These are phyloP conservation scores for Adansonia gregorii DNA, from an alignment of 441 rosid species.

Conservation along the genomic window DNA sequence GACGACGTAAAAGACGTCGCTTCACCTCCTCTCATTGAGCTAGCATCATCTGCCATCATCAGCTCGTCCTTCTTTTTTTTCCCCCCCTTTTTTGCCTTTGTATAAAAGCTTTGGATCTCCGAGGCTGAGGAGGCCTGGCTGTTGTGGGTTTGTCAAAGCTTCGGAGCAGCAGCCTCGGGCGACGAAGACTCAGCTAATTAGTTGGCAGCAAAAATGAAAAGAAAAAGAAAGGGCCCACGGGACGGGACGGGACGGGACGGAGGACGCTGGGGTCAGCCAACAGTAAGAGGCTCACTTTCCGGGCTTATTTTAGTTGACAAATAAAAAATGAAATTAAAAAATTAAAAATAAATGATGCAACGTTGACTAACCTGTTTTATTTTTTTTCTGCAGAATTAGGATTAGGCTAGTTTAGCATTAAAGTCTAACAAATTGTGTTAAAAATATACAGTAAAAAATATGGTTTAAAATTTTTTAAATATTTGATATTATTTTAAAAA, in stretches of 20 bases:
- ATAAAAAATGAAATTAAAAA: too few relatives aligned
- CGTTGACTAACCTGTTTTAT: too few relatives aligned
- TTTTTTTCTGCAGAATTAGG: too few relatives aligned
- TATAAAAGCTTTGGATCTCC: background rate
- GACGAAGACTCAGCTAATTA: background rate
- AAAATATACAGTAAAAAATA: too few relatives aligned
- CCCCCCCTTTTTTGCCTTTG: background rate
- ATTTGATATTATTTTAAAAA: too few relatives aligned
- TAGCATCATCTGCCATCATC: constrained; percentile 58
- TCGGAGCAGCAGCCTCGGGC: background rate
- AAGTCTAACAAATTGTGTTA: too few relatives aligned
- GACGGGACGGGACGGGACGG: background rate
- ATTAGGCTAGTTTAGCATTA: too few relatives aligned
- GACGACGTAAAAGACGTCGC: constrained; percentile 38
- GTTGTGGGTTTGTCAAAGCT: background rate
- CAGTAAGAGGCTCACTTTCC: too few relatives aligned
- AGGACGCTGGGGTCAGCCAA: background rate
- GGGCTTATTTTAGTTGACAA: too few relatives aligned
- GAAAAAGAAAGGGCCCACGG: background rate
- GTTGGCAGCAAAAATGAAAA: background rate
- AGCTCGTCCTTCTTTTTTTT: constrained; percentile 62
- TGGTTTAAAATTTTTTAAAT: too few relatives aligned
- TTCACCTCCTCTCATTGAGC: constrained; percentile 34
- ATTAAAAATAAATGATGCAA: too few relatives aligned
- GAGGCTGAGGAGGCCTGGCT: background rate